A percentile compares a stretch with the other conserved stretches of the same genome.
Conservation (phyloP, 768 basidiomycete species). For the Auriscalpium orientale region DNA sequence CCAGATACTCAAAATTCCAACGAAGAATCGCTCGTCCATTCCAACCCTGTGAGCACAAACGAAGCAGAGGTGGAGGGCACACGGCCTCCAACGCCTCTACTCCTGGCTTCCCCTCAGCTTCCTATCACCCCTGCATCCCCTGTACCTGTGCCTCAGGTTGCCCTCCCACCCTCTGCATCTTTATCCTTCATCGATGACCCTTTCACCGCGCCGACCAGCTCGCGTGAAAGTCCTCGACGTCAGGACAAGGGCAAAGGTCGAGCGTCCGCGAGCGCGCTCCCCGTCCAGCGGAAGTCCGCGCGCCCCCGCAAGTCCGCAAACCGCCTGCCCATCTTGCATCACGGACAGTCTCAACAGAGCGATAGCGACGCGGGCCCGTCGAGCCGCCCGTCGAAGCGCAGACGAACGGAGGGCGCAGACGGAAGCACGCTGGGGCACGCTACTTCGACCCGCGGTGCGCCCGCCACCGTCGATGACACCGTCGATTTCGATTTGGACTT, state of each 20-base stretch:
- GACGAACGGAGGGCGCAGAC: neutral
- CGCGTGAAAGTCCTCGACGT: neutral
- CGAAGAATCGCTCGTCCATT: no score
- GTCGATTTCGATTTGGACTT: constrained; percentile 17
- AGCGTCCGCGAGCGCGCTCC: neutral
- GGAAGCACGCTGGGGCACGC: neutral
- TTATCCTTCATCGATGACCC: neutral
- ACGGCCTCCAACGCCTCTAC: no score
- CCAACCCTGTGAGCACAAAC: no score
- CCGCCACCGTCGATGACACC: neutral
- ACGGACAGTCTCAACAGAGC: neutral
- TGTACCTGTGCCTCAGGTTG: no score
- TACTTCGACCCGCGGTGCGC: neutral
- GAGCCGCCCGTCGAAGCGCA: neutral
- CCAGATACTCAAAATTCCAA: no score
- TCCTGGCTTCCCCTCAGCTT: no score
- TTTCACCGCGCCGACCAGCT: neutral
- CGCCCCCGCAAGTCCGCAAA: neutral
- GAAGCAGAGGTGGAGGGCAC: no score
- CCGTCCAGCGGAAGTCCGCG: neutral
- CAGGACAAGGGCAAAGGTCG: neutral
- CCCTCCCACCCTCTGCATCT: no score
- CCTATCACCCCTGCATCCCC: no score
- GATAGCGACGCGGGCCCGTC: neutral
- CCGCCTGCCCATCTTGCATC: no score